These are phyloP conservation scores for Rhizopogon roseolus DNA, from an alignment of 768 basidiomycete genomes.

Conservation along the genomic window DNA sequence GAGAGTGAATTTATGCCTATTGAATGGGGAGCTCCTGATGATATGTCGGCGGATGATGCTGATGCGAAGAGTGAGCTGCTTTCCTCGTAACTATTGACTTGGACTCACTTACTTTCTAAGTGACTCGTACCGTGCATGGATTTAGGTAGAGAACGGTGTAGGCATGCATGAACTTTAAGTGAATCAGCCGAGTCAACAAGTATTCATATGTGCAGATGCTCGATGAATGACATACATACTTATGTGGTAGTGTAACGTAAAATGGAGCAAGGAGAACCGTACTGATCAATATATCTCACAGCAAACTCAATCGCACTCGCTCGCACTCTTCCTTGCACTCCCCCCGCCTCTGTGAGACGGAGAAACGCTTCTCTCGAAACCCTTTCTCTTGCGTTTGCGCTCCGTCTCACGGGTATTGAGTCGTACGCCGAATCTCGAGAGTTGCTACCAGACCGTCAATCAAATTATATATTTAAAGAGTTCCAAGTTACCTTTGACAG, in stretches of 20 bases:
- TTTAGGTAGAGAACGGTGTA: neutral
- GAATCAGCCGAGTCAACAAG: neutral
- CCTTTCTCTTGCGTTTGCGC: conserved; percentile 31
- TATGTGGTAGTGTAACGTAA: neutral
- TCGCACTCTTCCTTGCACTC: conserved; percentile 11
- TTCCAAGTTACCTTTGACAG: conserved; percentile 50
- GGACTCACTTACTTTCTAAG: neutral
- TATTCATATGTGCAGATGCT: neutral
- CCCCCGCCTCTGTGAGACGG: neutral
- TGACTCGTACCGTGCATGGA: neutral
- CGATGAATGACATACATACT: neutral
- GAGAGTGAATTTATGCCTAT: neutral
- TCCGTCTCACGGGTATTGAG: conserved; percentile 32
- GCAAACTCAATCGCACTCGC: conserved; percentile 17
- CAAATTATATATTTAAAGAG: no score
- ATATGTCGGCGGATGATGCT: neutral
- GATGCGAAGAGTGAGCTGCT: neutral
- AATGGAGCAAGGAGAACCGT: neutral
- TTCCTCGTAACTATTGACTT: neutral
- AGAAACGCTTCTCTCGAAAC: conserved; percentile 5
- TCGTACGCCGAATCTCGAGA: conserved; percentile 29
- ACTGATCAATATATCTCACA: no score
- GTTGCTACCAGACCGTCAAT: conserved; percentile 19
- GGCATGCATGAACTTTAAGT: no score
- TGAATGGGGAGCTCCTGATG: neutral